Base-by-base conservation (phyloP, 176 grass and related monocot genomes). In the Tillandsia fasciculata region DNA sequence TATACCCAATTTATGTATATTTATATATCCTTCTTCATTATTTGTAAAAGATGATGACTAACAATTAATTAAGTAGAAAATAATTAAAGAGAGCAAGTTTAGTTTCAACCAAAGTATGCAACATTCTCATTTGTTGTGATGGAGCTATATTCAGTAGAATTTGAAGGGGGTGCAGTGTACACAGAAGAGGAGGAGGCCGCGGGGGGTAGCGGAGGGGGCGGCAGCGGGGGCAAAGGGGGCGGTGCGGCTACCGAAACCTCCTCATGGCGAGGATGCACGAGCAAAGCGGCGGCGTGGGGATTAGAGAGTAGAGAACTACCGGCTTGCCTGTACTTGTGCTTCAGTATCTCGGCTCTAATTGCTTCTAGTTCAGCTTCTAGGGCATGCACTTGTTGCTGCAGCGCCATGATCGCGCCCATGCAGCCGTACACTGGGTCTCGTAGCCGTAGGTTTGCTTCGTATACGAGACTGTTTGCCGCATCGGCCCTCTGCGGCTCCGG, bases 391-490 rank as follows among this genome's bases (percentile, higher is more conserved):
- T 92, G 79, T 65, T 87, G 86, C 73, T 97, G 89, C 72, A 92
- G 66, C 63, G 76, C 70, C 2, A 84, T 90, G 79, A 97, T 87
- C 13, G 86, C 81, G 56, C 93, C 89, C 89, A 92, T 87, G 89
- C 89, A 97, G 24, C 93, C 93, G 67, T 97, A 90, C 53, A 97
- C 82, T 14, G 93, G 93, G 56, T 97, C 86, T 1, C 81, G 69
- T 57, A 97, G 69, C 79, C 93, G 64, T 80, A 97, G 76, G 27
- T 88, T 92, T 53, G 93, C 93, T 75, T 97, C 93, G 65, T 97
- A 97, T 64, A 97, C 86, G 7, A 97, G 93, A 81, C 93, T 97
- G 78, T 83, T 92, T 22, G 89, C 89, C 17, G 89, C 82, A 78
- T 97, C 86, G 9, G 86, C 82, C 74, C 93, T 85, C 82, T 90